A percentile compares a stretch with the other conserved stretches of the same genome.
Evolutionary conservation across 768 basidiomycete species (phyloP).

Genomic region (Tubosaeta brunneosetosa): DNA sequence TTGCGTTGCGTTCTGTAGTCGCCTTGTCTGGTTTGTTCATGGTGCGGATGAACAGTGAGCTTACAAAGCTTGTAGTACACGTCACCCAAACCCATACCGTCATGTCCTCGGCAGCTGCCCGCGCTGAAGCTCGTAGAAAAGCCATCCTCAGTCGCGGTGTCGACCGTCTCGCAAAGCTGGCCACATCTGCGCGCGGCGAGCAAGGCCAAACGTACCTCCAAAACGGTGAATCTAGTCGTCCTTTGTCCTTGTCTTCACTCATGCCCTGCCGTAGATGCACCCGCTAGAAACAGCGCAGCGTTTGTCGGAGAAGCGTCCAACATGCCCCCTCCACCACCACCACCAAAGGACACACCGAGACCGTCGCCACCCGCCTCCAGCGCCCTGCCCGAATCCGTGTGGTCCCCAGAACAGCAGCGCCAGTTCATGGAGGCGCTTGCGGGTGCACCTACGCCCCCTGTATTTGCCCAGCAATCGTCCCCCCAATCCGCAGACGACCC

Average conservation of each 20-base stretch:
- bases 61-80: constrained; percentile 6
- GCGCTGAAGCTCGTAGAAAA: constrained; percentile 72
- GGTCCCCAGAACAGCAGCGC: constrained; percentile 65
- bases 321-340: constrained; percentile 25
- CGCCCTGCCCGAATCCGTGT: constrained; percentile 45
- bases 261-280: constrained; percentile 5
- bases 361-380: constrained; percentile 17
- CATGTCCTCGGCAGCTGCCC: constrained; percentile 51
- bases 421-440: constrained; percentile 67
- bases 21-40: constrained; percentile 72
- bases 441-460: constrained; percentile 31
- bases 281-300: constrained; percentile 17
- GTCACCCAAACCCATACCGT: neutral
- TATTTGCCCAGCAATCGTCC: constrained; percentile 12
- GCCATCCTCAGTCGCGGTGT: constrained; percentile 69
- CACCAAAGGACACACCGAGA: constrained; percentile 22
- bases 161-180: constrained; percentile 76
- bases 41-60: neutral
- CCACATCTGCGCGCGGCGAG: constrained; percentile 68
- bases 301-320: constrained; percentile 36
- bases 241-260: neutral
- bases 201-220: constrained; percentile 55
- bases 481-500: constrained; percentile 35
- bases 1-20: constrained; percentile 74
- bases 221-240: constrained; percentile 33